phyloP scores from a whole-genome alignment of 2,329 filamentous ascomycete genomes.

The Nannizziopsis barbatae region DNA sequence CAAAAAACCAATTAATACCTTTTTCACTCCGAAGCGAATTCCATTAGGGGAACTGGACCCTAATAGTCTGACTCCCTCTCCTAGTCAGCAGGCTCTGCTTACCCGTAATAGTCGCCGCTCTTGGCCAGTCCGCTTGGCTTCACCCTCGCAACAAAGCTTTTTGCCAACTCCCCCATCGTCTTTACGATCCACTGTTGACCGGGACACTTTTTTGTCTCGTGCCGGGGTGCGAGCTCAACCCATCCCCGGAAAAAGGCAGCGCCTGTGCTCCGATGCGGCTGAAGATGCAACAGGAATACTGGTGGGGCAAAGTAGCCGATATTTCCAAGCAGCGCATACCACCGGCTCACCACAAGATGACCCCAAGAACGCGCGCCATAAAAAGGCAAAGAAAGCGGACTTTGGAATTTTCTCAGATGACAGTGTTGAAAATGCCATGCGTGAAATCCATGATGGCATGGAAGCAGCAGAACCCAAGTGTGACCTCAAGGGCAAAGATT shows the following conservation, averaged over 20 bases:
- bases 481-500: not conserved
- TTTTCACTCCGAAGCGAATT: slow-evolving; percentile 53
- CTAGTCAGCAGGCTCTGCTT: slow-evolving; percentile 51
- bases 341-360: slow-evolving; percentile 15
- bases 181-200: slow-evolving; percentile 31
- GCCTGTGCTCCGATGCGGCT: slow-evolving; percentile 41
- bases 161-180: slow-evolving; percentile 29
- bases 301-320: slow-evolving; percentile 35
- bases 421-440: slow-evolving; percentile 41
- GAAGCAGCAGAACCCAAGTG: not conserved
- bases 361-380: slow-evolving; percentile 24
- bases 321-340: slow-evolving; percentile 34
- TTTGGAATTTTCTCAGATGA: slow-evolving; percentile 46
- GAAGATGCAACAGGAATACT: slow-evolving; percentile 24
- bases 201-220: slow-evolving; percentile 31
- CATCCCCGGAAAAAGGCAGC: slow-evolving; percentile 40
- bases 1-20: slow-evolving; percentile 51
- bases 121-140: slow-evolving; percentile 45
- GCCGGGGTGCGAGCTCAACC: slow-evolving; percentile 33
- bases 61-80: slow-evolving; percentile 56
- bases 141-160: slow-evolving; percentile 29
- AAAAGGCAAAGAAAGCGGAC: slow-evolving; percentile 34
- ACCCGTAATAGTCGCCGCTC: slow-evolving; percentile 41
- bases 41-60: slow-evolving; percentile 57
- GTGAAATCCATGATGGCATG: slow-evolving; percentile 32